Base-by-base conservation (phyloP, 163 green algal species). In the Chlamydomonas reinhardtii region DNA sequence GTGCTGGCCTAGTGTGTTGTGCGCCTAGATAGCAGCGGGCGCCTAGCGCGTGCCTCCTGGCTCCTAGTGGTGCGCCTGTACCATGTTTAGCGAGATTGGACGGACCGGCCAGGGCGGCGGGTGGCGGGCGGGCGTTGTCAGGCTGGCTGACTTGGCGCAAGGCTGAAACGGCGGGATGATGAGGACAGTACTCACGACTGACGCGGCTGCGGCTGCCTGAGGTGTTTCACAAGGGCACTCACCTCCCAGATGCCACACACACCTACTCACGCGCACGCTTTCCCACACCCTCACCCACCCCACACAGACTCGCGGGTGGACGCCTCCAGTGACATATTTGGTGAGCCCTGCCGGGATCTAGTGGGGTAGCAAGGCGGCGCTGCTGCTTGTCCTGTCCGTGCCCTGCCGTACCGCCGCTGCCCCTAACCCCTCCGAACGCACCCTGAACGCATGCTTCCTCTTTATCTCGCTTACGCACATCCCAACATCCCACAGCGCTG, bases 271-370 rank as follows among this genome's bases (percentile, higher is more conserved):
- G 19, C 8, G 17, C 20, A 64, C 20, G 19, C 56, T 12, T 64
- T 64, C 56, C 17, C 56, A n/a, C n/a, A n/a, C 39, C 39, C 39
- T 9, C 59, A 5, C 62, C 62, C 62, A 19, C 48, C 48, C 43
- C 11, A 54, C 11, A 14, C 76, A 84, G 77, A 76, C 37, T 69
- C 77, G 31, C 65, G 65, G 17, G 77, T 84, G 20, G 77, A 84
- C 37, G 77, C 77, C 19, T 76, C 77, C n/a, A 76, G 77, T n/a
- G 77, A 84, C 77, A 84, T 84, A 32, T 84, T 84, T 25, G 77
- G 76, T 83, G 65, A 83, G 76, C 2, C 1, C 37, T 11, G 22
- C 5, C 24, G 70, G 0, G 32, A 17, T 34, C 25, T 5, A 54
- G 17, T 31, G 68, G 11, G 48, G 11, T 1, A 56, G 48, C 9